Conservation (phyloP, 345 rosid genomes). For the Rhizophora mangle region DNA sequence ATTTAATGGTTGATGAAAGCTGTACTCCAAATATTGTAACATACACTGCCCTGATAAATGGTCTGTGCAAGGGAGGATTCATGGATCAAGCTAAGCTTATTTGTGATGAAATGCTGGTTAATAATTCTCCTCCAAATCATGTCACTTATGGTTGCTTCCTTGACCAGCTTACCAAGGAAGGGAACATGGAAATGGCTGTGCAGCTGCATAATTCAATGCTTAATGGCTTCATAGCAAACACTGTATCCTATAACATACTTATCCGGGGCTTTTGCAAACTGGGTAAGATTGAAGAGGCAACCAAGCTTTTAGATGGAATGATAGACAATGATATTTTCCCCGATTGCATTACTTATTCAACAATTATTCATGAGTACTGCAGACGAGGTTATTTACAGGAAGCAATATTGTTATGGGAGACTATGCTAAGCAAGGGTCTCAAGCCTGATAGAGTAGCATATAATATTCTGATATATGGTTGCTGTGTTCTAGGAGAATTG, state of each 20-base stretch:
- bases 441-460: constrained; percentile 71
- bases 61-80: constrained; percentile 75
- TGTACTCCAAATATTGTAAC: constrained; percentile 73
- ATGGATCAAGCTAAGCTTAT: constrained; percentile 64
- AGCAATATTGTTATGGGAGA: constrained; percentile 67
- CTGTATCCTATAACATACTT: constrained; percentile 67
- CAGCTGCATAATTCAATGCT: constrained; percentile 64
- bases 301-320: constrained; percentile 55
- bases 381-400: constrained; percentile 48
- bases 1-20: constrained; percentile 73
- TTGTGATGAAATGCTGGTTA: constrained; percentile 50
- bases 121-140: constrained; percentile 57
- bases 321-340: constrained; percentile 50
- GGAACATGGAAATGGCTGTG: constrained; percentile 65
- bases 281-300: constrained; percentile 68
- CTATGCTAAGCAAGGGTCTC: constrained; percentile 59
- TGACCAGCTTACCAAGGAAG: constrained; percentile 57
- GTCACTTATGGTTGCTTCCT: constrained; percentile 80
- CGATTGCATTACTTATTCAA: constrained; percentile 83
- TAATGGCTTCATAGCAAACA: constrained; percentile 61
- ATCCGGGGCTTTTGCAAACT: constrained; percentile 72
- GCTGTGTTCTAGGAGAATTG: constrained; percentile 58
- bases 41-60: constrained; percentile 75
- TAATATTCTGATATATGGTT: constrained; percentile 61
- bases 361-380: constrained; percentile 66